Evolutionary conservation across 192 early-diverging fungal genomes (phyloP), one percentile per base, ranked within the genome.

Genomic region (Coemansia sp.): DNA sequence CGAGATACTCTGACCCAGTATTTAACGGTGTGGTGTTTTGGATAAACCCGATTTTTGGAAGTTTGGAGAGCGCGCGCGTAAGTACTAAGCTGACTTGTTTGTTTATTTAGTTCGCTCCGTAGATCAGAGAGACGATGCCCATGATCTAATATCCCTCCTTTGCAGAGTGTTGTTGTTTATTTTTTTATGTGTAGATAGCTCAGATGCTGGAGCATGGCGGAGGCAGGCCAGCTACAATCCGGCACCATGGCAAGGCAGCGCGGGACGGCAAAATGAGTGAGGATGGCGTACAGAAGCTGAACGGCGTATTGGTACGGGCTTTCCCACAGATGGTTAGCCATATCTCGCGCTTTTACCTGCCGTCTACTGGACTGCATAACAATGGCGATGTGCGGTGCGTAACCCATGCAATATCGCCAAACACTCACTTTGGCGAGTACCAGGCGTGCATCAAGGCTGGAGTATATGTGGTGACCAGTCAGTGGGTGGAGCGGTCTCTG

Each of bases 391-490:
- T 62, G 15, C 62, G 20, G 55, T n/a, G 56, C 24, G 70, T 58
- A 49, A 82, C 75, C 6, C 80, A 82, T 37, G 67, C 68, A 7
- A 71, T 82, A 4, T 67, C 71, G 16, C 75, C 71, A 1, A 72
- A 77, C 59, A 77, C 71, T 35, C 75, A 82, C 55, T 82, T 82
- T 77, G 71, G 68, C 62, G 80, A 82, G 68, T 77, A 82, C 59
- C 49, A 68, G 44, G 62, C 65, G 20, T 74, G 72, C 18, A 52
- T 69, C 37, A 53, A 63, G 20, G 71, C 71, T 2, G 70, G 75
- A 4, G 72, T 82, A 10, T 29, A 62, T 13, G 75, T 82, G 22
- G 80, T 82, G 30, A 82, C 80, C 9, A 41, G 56, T 12, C 59
- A n/a, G 20, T 82, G 80, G 80, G 80, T 74, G n/a, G 71, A 77